A percentile compares a stretch with the other conserved stretches of the same genome.
Conservation (phyloP, 2,329 filamentous ascomycete genomes). For the Ophiocordyceps australis region DNA sequence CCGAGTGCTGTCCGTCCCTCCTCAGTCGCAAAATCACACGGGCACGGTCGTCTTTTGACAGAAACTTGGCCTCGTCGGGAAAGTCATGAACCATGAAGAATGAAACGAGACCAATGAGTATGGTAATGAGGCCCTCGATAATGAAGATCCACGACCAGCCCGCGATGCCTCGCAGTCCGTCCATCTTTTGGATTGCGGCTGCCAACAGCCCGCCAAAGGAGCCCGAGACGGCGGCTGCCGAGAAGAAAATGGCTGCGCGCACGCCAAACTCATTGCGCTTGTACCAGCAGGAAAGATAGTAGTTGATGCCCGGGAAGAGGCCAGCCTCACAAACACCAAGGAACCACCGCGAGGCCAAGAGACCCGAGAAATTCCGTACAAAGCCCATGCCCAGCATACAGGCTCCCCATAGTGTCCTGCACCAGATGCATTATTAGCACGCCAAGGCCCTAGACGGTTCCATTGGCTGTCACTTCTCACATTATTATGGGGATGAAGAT, state of each 20-base stretch:
- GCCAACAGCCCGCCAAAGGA: conserved; percentile 62
- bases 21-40: conserved; percentile 56
- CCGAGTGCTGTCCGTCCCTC: conserved; percentile 55
- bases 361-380: conserved; percentile 39
- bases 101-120: conserved; percentile 46
- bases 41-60: conserved; percentile 49
- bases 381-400: conserved; percentile 55
- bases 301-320: conserved; percentile 60
- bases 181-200: conserved; percentile 52
- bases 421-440: conserved; percentile 6
- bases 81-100: conserved; percentile 77
- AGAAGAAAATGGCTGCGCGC: conserved; percentile 72
- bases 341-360: conserved; percentile 53
- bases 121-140: conserved; percentile 51
- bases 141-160: conserved; percentile 54
- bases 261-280: conserved; percentile 61
- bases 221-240: conserved; percentile 60
- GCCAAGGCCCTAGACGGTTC: too few species aligned
- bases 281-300: conserved; percentile 76
- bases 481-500: conserved; percentile 74
- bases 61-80: conserved; percentile 57
- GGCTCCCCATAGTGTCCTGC: conserved; percentile 45
- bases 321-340: conserved; percentile 60
- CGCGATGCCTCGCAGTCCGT: conserved; percentile 35
- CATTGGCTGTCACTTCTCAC: too few species aligned